Evolutionary conservation across 345 rosid genomes (phyloP), one percentile per base, ranked within the genome.

Genomic region (Trapa bicornis): DNA sequence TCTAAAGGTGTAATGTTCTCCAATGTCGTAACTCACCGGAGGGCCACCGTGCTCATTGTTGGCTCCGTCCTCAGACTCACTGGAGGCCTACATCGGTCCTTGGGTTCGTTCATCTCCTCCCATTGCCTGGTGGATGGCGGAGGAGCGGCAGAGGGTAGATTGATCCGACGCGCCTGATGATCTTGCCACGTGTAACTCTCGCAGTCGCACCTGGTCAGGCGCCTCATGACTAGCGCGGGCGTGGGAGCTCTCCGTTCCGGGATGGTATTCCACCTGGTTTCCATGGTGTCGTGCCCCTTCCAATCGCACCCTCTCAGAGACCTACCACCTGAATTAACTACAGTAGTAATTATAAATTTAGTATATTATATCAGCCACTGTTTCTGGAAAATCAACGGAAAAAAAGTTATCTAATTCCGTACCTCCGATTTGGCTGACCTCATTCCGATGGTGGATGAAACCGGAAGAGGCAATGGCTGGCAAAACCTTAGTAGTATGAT

Each of bases 11-110:
- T 22, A 22, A 22, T 22, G 29, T 22, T 22, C 29, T 22, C 29
- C 29, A 22, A 22, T 22, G 29, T 22, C 29, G 29, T 22, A 22
- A 22, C 29, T 22, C 29, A 22, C 29, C 29, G 77, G 72, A 90
- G 74, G 80, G 87, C 97, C 58, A 87, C 95, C 68, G 80, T 92
- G 76, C 86, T 70, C 81, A 76, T 70, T 16, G 93, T 87, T 74
- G 85, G 80, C 56, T 85, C 97, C 70, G 77, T 84, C 64, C 76
- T 80, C 68, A 82, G 66, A 76, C 68, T 83, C 66, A 71, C 75
- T 37, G 80, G 48, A 45, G 11, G 48, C 12, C 11, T 11, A 11
- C 56, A 6, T 5, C 56, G 73, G 50, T 82, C 81, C 7, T 84
- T 81, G 65, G 83, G 79, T 75, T 82, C 88, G 65, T 74, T 76